A percentile compares a stretch with the other conserved stretches of the same genome.
Conservation (phyloP, 2,329 filamentous ascomycete species). For the Cercospora sp. region DNA sequence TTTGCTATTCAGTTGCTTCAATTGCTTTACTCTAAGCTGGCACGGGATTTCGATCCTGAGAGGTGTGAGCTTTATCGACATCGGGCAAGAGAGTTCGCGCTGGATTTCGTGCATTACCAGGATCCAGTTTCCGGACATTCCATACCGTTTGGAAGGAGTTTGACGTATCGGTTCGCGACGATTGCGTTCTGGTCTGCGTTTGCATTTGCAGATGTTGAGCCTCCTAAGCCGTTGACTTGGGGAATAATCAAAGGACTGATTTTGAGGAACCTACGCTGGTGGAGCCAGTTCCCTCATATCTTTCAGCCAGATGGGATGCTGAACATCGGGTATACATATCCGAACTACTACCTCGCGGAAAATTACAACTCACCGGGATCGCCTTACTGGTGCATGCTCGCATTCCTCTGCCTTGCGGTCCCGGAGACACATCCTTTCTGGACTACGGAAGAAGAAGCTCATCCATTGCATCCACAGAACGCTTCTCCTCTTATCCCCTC, state of each 20-base stretch:
- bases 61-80: constrained; percentile 69
- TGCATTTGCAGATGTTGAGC: constrained; percentile 72
- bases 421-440: constrained; percentile 73
- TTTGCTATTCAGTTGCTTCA: constrained; percentile 82
- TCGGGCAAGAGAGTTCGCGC: constrained; percentile 64
- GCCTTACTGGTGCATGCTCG: constrained; percentile 76
- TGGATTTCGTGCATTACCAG: constrained; percentile 75
- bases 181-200: constrained; percentile 79
- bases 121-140: constrained; percentile 66
- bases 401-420: constrained; percentile 72
- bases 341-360: constrained; percentile 78
- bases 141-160: constrained; percentile 74
- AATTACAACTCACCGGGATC: constrained; percentile 78
- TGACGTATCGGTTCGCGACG: constrained; percentile 83
- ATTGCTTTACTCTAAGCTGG: constrained; percentile 72
- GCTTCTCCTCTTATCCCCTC: constrained; percentile 50
- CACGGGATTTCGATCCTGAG: constrained; percentile 62
- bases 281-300: constrained; percentile 72
- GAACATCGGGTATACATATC: constrained; percentile 74
- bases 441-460: constrained; percentile 64
- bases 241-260: constrained; percentile 77
- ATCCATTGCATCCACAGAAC: constrained; percentile 25
- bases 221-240: constrained; percentile 72
- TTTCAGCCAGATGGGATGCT: constrained; percentile 74
- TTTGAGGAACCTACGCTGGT: constrained; percentile 74